Evolutionary conservation across 73 alveolate species (phyloP).

Genomic region (Tetrahymena elliotti): DNA sequence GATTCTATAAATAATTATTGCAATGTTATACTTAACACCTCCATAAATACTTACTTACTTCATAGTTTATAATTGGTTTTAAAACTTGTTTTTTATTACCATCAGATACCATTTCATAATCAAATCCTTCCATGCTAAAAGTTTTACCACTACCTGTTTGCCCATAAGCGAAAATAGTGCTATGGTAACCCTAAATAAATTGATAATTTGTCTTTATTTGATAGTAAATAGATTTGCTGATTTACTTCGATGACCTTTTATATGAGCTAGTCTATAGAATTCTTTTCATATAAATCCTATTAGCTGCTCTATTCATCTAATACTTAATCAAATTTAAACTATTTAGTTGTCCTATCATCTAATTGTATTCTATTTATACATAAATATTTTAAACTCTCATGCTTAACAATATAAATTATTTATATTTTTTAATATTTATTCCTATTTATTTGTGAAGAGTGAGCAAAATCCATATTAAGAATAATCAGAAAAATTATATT

Average conservation of each 20-base stretch:
- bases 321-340: slow-evolving; percentile 75
- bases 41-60: background rate
- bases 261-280: slow-evolving; percentile 61
- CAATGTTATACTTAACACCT: background rate
- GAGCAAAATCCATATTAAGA: background rate
- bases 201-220: too few relatives aligned
- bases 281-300: slow-evolving; percentile 54
- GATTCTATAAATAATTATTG: background rate
- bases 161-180: slow-evolving; percentile 91
- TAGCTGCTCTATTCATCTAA: slow-evolving; percentile 62
- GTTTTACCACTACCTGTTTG: slow-evolving; percentile 97
- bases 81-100: background rate
- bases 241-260: slow-evolving; percentile 52
- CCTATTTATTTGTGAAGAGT: background rate
- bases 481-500: background rate
- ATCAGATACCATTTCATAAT: slow-evolving; percentile 21
- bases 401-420: too few relatives aligned
- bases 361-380: background rate
- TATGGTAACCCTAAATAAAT: slow-evolving; percentile 69
- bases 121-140: slow-evolving; percentile 87
- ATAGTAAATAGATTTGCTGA: background rate
- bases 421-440: background rate
- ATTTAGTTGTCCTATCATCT: slow-evolving; percentile 41
- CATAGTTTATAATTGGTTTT: background rate
- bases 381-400: background rate